These are phyloP conservation scores for Reutealis trisperma DNA, from an alignment of 345 rosid genomes.

Conservation along the genomic window DNA sequence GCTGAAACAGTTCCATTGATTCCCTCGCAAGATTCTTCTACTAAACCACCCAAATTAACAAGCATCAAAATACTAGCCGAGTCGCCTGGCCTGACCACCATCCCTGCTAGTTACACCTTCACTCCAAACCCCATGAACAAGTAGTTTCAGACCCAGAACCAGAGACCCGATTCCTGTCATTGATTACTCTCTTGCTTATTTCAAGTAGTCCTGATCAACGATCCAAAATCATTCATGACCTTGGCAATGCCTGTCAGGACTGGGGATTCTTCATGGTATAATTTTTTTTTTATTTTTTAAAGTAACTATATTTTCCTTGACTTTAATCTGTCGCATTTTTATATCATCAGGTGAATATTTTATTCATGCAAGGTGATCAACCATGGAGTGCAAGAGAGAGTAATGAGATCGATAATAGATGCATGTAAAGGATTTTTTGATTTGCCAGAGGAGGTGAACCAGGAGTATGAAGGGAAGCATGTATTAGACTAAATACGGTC, in stretches of 20 bases:
- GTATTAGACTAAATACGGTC: conserved; percentile 53
- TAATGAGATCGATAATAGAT: conserved; percentile 38
- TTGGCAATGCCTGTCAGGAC: conserved; percentile 53
- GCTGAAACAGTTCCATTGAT: neutral
- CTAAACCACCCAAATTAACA: neutral
- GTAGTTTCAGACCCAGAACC: conserved; percentile 14
- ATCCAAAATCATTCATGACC: conserved; percentile 30
- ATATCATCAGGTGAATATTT: neutral
- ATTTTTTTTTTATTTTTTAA: neutral
- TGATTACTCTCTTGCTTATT: conserved; percentile 47
- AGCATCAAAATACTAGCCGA: conserved; percentile 34
- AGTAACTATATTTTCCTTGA: neutral
- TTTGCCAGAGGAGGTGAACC: conserved; percentile 50
- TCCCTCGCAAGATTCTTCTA: neutral
- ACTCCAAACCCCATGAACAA: neutral
- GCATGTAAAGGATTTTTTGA: conserved; percentile 40
- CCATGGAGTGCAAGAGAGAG: conserved; percentile 44
- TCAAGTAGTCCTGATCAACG: conserved; percentile 35
- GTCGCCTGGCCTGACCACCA: conserved; percentile 31
- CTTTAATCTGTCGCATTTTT: neutral
- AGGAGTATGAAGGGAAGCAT: conserved; percentile 39
- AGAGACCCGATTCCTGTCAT: conserved; percentile 44
- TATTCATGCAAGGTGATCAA: conserved; percentile 41
- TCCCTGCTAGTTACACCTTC: conserved; percentile 26
- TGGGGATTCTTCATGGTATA: conserved; percentile 72